These are phyloP conservation scores for Cenchrus purpureus DNA, from an alignment of 176 grass and related monocot genomes.

Conservation along the genomic window DNA sequence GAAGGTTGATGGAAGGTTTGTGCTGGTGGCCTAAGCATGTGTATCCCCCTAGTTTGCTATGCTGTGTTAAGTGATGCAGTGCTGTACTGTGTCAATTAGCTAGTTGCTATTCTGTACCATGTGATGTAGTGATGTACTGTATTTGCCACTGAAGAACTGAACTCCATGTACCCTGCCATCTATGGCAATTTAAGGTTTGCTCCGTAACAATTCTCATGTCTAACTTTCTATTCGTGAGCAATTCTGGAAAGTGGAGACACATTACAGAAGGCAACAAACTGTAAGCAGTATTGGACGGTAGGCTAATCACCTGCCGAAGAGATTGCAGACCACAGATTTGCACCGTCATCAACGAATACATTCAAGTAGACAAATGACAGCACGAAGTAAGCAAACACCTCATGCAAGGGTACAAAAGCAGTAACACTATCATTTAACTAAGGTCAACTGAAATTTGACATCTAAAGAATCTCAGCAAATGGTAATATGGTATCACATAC, in stretches of 20 bases:
- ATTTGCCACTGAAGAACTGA: neutral
- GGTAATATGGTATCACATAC: neutral
- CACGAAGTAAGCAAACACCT: neutral
- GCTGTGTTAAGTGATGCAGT: neutral
- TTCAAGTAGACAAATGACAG: neutral
- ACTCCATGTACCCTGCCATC: too few relatives aligned
- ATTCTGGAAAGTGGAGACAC: neutral
- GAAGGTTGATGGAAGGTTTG: conserved; percentile 13
- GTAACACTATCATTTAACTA: neutral
- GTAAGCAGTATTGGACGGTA: neutral
- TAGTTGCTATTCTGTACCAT: too few relatives aligned
- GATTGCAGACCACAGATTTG: too few relatives aligned
- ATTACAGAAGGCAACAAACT: neutral
- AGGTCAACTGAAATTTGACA: conserved; percentile 30
- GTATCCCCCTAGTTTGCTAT: neutral
- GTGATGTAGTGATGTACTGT: too few relatives aligned
- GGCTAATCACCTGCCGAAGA: too few relatives aligned
- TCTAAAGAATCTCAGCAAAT: conserved; percentile 21
- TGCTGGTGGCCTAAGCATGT: conserved; percentile 22
- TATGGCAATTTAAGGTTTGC: neutral
- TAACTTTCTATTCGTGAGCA: neutral
- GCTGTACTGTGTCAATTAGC: neutral
- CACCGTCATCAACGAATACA: too few relatives aligned
- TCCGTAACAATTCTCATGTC: too few relatives aligned
- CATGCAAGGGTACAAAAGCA: neutral